Conservation (phyloP, 305 asterid genomes). For the Fraxinus velutina region DNA sequence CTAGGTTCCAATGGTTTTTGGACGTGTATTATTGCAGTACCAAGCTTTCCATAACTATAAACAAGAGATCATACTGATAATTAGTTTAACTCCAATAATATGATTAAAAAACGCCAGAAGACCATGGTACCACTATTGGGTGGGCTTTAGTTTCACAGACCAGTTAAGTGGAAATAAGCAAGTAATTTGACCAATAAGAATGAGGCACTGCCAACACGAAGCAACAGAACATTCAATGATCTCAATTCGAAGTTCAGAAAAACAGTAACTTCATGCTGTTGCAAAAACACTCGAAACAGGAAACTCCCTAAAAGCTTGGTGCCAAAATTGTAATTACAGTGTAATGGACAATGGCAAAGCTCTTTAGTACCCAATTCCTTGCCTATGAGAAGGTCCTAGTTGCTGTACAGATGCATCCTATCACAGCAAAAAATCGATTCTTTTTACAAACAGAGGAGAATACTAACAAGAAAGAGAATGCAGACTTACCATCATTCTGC, state of each 20-base stretch:
- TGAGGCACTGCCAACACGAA: background rate
- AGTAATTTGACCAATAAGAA: conserved; percentile 19
- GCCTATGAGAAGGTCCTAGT: conserved; percentile 21
- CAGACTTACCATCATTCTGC: conserved; percentile 92
- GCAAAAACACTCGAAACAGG: conserved; percentile 15
- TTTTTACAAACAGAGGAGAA: conserved; percentile 9
- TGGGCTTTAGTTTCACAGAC: conserved; percentile 19
- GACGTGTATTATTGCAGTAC: background rate
- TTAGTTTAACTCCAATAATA: conserved; percentile 16
- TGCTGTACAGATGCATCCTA: conserved; percentile 8
- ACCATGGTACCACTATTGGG: conserved; percentile 13
- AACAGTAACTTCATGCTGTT: conserved; percentile 3
- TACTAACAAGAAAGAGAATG: conserved; percentile 18
- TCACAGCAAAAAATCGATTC: conserved; percentile 18
- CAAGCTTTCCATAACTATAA: background rate
- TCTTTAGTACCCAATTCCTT: conserved; percentile 14
- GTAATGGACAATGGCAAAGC: conserved; percentile 13
- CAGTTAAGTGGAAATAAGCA: conserved; percentile 21
- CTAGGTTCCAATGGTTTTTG: background rate
- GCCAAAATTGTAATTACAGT: conserved; percentile 1
- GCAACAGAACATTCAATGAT: conserved; percentile 11
- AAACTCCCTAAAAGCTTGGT: conserved; percentile 13
- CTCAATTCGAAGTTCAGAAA: conserved; percentile 2
- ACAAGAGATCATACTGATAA: background rate
- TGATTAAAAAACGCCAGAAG: conserved; percentile 14